phyloP scores from a whole-genome alignment of 1,284 basidiomycete species.

The Tranzscheliella williamsii region DNA sequence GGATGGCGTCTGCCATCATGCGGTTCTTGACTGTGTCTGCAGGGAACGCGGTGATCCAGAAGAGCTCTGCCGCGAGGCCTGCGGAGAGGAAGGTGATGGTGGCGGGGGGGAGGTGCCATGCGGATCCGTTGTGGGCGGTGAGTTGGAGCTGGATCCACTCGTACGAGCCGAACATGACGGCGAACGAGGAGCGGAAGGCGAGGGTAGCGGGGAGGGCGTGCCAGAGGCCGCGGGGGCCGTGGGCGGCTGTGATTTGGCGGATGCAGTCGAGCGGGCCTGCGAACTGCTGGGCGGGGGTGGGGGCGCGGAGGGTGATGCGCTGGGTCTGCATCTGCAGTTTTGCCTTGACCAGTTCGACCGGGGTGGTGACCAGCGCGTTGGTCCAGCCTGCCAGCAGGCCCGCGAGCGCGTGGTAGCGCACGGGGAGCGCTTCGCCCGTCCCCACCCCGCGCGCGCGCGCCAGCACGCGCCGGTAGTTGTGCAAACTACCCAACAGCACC shows the following conservation, averaged over 20 bases:
- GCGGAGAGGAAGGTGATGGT: constrained; percentile 73
- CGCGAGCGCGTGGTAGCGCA: constrained; percentile 63
- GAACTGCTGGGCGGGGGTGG: constrained; percentile 28
- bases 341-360: constrained; percentile 68
- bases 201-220: constrained; percentile 61
- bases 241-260: constrained; percentile 49
- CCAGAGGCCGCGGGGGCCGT: constrained; percentile 59
- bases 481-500: constrained; percentile 72
- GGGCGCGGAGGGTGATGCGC: constrained; percentile 60
- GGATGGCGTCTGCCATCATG: constrained; percentile 66
- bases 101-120: constrained; percentile 67
- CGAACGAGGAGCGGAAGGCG: constrained; percentile 57
- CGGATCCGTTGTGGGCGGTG: constrained; percentile 23
- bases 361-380: constrained; percentile 70
- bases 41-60: constrained; percentile 70
- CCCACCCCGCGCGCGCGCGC: too few relatives aligned
- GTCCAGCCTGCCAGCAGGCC: constrained; percentile 77
- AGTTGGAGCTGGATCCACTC: constrained; percentile 50
- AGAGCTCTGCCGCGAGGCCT: constrained; percentile 59
- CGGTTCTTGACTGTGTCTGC: constrained; percentile 73
- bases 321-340: constrained; percentile 77
- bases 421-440: too few relatives aligned
- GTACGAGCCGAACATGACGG: constrained; percentile 58
- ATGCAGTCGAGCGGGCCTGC: constrained; percentile 60
- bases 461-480: constrained; percentile 46